Base-by-base conservation (phyloP, 768 basidiomycete genomes). In the Mycena amicta region DNA sequence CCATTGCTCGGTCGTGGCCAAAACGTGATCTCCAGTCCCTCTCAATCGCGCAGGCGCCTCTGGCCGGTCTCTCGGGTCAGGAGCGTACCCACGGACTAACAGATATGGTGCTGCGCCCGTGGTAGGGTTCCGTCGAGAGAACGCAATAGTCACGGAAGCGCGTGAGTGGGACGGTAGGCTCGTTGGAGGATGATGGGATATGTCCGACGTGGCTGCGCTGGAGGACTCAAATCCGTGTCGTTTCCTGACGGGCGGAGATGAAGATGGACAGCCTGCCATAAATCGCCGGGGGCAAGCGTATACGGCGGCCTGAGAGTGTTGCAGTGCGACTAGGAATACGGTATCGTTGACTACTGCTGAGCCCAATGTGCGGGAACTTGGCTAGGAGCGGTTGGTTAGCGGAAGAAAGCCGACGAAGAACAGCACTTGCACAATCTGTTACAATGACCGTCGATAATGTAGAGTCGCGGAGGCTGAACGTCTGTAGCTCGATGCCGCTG, bases 151-250 rank as follows among this genome's bases (percentile, higher is more conserved):
- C 51, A 50, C 31, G 11, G 25, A 16, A 53, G n/a, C 23, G 39
- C 29, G 12, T 4, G 18, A 49, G 49, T 5, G 11, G 3, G 37
- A n/a, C 22, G 20, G 30, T 40, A 1, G 27, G 25, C 5, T 52
- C 47, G 31, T 40, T 26, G 15, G 6, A 11, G 5, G 50, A 20
- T 11, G 28, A 31, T 15, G 62, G 62, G 31, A 64, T 57, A 37
- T 54, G 62, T 25, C 55, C 62, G 56, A 64, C 45, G 50, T 64
- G 62, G 28, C 56, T 64, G 43, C 62, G 62, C 23, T 46, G 55
- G 20, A 64, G 4, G 29, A n/a, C 16, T 55, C 41, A 54, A 60
- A 41, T 64, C 62, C 5, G 18, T 27, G 25, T 55, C 56, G 2
- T 49, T 22, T n/a, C n/a, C n/a, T n/a, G 47, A 26, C 47, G 5